Percentiles rank a stretch among this genome's conserved stretches.
Conservation (phyloP, 768 basidiomycete species). For the Coprinopsis sp. region DNA sequence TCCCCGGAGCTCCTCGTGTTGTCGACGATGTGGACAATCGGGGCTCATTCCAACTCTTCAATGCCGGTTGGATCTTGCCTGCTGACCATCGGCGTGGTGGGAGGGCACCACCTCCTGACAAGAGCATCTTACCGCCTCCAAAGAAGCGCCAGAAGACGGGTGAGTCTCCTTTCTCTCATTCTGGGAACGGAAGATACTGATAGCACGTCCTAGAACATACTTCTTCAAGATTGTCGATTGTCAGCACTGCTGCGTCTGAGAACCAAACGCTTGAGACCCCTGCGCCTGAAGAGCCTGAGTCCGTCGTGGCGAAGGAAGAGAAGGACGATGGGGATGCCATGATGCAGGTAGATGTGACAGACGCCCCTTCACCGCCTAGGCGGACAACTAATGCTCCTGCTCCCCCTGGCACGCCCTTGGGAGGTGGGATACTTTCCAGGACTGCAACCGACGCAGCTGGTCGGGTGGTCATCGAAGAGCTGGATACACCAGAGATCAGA, state of each 20-base stretch:
- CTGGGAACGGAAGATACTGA: neutral
- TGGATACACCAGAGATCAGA: constrained; percentile 68
- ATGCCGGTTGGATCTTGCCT: constrained; percentile 85
- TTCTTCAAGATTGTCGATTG: constrained; percentile 40
- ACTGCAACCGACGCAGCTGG: constrained; percentile 35
- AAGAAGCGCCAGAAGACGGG: constrained; percentile 52
- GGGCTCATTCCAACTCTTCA: constrained; percentile 76
- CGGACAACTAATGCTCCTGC: neutral
- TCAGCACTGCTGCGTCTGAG: constrained; percentile 45
- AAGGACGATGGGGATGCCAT: constrained; percentile 17
- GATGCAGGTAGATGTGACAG: too few relatives aligned
- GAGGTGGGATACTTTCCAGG: constrained; percentile 14
- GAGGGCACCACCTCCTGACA: constrained; percentile 39
- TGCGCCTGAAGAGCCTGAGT: constrained; percentile 18
- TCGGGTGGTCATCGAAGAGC: constrained; percentile 61
- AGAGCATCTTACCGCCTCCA: constrained; percentile 43
- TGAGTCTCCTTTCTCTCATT: constrained; percentile 17
- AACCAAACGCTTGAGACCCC: constrained; percentile 31
- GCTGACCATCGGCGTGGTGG: constrained; percentile 65
- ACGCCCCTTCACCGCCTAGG: too few relatives aligned
- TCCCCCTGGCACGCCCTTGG: constrained; percentile 2
- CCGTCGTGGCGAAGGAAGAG: neutral
- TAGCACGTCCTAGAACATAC: constrained; percentile 28
- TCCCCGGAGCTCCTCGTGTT: constrained; percentile 44
- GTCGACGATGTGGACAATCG: constrained; percentile 70